These are phyloP conservation scores for Pseudogymnoascus sp. DNA, from an alignment of 2,329 filamentous ascomycete species.

Conservation along the genomic window DNA sequence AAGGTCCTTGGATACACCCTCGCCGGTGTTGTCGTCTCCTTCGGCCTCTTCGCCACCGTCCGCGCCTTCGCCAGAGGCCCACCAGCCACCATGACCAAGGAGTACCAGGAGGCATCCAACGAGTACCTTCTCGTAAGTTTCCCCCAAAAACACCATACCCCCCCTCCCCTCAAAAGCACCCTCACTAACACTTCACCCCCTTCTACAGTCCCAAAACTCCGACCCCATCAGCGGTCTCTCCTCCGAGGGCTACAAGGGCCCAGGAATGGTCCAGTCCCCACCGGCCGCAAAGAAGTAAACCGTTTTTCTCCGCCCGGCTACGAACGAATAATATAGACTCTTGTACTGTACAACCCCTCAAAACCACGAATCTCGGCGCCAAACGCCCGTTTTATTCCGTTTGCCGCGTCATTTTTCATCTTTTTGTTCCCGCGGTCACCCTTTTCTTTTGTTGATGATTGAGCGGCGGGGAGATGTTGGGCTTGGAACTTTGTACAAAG, in stretches of 20 bases:
- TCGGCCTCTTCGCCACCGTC: conserved; percentile 64
- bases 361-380: not conserved
- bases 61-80: conserved; percentile 63
- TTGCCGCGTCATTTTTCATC: not conserved
- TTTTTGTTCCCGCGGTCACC: not conserved
- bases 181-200: not conserved
- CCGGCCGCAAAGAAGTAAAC: conserved; percentile 27
- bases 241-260: conserved; percentile 69
- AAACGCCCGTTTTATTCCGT: not conserved
- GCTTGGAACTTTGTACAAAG: conserved; percentile 4
- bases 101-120: conserved; percentile 93
- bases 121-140: conserved; percentile 80
- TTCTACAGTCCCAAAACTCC: conserved; percentile 64
- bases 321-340: not conserved
- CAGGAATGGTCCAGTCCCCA: conserved; percentile 68
- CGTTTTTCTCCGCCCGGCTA: conserved; percentile 4
- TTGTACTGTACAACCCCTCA: conserved; percentile 3
- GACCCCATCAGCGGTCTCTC: conserved; percentile 82
- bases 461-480: not conserved
- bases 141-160: not conserved
- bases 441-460: not conserved
- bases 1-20: conserved; percentile 69
- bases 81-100: conserved; percentile 87
- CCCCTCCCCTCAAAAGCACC: not conserved
- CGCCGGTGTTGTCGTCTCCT: conserved; percentile 57